phyloP scores from a whole-genome alignment of 257 asterid species.

The Voacanga thouarsii region DNA sequence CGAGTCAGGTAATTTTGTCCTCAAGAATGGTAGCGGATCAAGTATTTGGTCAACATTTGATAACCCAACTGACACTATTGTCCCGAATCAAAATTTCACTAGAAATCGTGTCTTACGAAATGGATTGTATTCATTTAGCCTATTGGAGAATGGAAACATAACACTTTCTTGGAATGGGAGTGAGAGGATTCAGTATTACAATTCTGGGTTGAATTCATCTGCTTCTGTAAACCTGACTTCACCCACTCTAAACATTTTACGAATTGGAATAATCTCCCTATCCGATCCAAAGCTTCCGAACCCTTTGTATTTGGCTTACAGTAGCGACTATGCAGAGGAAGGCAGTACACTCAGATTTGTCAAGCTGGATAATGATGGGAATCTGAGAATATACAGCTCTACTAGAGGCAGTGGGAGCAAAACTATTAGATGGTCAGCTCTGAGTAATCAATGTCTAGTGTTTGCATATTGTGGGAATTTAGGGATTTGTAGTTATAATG shows the following conservation, averaged over 20 bases:
- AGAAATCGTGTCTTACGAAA: slow-evolving; percentile 34
- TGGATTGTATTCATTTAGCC: slow-evolving; percentile 51
- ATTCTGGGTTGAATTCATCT: slow-evolving; percentile 62
- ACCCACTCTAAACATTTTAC: slow-evolving; percentile 44
- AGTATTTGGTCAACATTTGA: slow-evolving; percentile 68
- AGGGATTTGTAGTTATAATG: slow-evolving; percentile 76
- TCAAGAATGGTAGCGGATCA: slow-evolving; percentile 48
- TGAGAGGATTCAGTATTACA: slow-evolving; percentile 42
- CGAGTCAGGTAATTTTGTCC: slow-evolving; percentile 55
- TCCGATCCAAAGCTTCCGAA: slow-evolving; percentile 40
- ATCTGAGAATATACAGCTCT: slow-evolving; percentile 69
- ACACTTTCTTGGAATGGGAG: slow-evolving; percentile 59
- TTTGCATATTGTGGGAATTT: slow-evolving; percentile 76
- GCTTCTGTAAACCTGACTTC: slow-evolving; percentile 30
- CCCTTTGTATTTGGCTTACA: slow-evolving; percentile 44
- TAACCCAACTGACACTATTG: slow-evolving; percentile 64
- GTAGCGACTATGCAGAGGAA: slow-evolving; percentile 62
- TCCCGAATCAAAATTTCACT: slow-evolving; percentile 53
- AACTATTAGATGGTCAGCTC: slow-evolving; percentile 67
- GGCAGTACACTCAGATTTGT: slow-evolving; percentile 54
- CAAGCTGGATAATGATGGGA: slow-evolving; percentile 68
- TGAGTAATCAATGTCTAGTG: slow-evolving; percentile 74
- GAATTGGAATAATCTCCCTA: slow-evolving; percentile 54
- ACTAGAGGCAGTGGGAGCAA: slow-evolving; percentile 41
- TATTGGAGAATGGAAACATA: slow-evolving; percentile 47